Base-by-base conservation (phyloP, 495 filamentous ascomycete species). In the Xylaria cubensis region DNA sequence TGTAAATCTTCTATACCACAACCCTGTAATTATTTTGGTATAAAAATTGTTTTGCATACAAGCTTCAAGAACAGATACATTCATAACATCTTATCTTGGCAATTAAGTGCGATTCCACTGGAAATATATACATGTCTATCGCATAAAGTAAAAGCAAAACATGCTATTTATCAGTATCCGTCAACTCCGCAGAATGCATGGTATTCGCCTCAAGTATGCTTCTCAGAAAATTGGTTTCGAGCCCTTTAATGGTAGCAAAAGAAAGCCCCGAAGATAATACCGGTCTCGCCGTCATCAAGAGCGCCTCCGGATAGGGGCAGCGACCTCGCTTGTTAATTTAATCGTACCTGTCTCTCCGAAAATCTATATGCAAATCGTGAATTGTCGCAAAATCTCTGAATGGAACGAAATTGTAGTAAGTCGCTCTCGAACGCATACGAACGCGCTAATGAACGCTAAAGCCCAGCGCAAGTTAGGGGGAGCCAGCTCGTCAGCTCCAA, bases 171-270 rank as follows among this genome's bases (percentile, higher is more conserved):
- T n/a, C 41, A 32, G 17, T 8, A 48, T 13, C 41, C 41, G 13
- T 46, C 2, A 6, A 64, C 62, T 64, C 62, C 62, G 24, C 39
- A 3, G 24, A 26, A 64, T 64, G 62, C 62, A 64, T 48, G 15
- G 24, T 64, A 46, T 64, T 26, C 59, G 7, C 53, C 53, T 17
- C 4, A 5, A 56, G 24, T 26, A n/a, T 36, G n/a, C 8, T 44
- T 26, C 55, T 26, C 15, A 3, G 2, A 36, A 26, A 24, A 7
- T 36, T 7, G 8, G 15, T 32, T 36, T 17, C 55, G 29, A 59
- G 15, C 32, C 32, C 55, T 4, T 36, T n/a, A 1, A n/a, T 36
- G 26, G 15, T 29, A 36, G 34, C 5, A 55, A 7, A 55, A 55
- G 4, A 55, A 55, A 58, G 4, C n/a, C 55, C 29, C 6, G 15